Evolutionary conservation across 495 filamentous ascomycete genomes (phyloP).

Genomic region (Margaritispora aquatica): DNA sequence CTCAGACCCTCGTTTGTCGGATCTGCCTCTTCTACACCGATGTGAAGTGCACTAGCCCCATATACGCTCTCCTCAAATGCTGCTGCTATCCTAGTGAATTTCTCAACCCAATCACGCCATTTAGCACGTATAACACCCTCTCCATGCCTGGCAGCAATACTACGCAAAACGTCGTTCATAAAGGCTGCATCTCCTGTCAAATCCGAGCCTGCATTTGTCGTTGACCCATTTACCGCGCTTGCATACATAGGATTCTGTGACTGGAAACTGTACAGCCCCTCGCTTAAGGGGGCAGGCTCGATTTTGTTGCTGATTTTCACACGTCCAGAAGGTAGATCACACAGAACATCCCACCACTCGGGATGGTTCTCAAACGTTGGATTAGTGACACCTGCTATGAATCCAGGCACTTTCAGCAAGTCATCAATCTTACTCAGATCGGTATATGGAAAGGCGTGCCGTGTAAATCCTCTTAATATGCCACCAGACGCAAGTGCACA

Average conservation of each 20-base stretch:
- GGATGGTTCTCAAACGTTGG: slow-evolving; percentile 90
- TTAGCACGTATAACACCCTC: slow-evolving; percentile 86
- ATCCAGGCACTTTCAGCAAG: slow-evolving; percentile 88
- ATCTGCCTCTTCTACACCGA: slow-evolving; percentile 68
- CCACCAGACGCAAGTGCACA: slow-evolving; percentile 94
- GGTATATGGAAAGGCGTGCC: slow-evolving; percentile 98
- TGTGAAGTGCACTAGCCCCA: slow-evolving; percentile 83
- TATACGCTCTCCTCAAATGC: slow-evolving; percentile 95
- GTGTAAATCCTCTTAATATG: slow-evolving; percentile 86
- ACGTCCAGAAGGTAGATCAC: slow-evolving; percentile 83
- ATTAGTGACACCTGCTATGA: slow-evolving; percentile 97
- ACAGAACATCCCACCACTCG: slow-evolving; percentile 98
- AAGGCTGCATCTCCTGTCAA: slow-evolving; percentile 86
- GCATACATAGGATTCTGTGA: slow-evolving; percentile 62
- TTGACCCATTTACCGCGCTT: slow-evolving; percentile 36
- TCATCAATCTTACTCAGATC: slow-evolving; percentile 98
- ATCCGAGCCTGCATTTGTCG: slow-evolving; percentile 36
- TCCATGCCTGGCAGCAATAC: slow-evolving; percentile 79
- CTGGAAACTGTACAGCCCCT: slow-evolving; percentile 79
- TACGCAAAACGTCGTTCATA: slow-evolving; percentile 76
- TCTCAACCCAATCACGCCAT: slow-evolving; percentile 83
- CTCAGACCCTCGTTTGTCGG: slow-evolving; percentile 46
- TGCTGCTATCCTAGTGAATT: slow-evolving; percentile 86
- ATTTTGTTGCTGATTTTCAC: slow-evolving; percentile 89
- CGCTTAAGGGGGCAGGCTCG: slow-evolving; percentile 68